Evolutionary conservation across 108 stramenopile genomes (phyloP), one percentile per base, ranked within the genome.

Genomic region (Aurantiochytrium sp.): DNA sequence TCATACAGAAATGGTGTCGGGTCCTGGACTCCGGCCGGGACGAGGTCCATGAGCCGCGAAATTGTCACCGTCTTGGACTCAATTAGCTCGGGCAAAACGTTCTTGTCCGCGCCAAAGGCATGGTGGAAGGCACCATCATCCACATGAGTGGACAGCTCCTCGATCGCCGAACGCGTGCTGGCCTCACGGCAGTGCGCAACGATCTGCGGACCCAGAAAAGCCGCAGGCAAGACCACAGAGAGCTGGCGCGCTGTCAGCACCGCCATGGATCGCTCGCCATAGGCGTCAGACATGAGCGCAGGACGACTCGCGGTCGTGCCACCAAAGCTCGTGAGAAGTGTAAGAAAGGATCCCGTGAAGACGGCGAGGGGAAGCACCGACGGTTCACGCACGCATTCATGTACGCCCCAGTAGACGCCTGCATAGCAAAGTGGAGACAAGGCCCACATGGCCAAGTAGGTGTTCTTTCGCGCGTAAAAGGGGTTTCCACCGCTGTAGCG

Each of bases 251-350:
- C 72, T 96, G 91, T 58, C 57, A 95, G 95, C 44, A 95, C 95
- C 19, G 95, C 95, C 23, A 95, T 91, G 88, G 95, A 90, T 89
- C 95, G 95, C 59, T 91, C 92, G 42, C 96, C 96, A 87, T 95
- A 97, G 28, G 96, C 87, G 90, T 97, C 96, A 21, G 96, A 92
- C 90, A 96, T 95, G 90, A 96, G 96, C 10, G 96, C 96, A 29
- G 96, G 95, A n/a, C 95, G 91, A 23, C 95, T 91, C 28, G 95
- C 91, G 88, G 93, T 94, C 14, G 91, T 88, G 53, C 95, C 96
- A 18, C 96, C 96, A 91, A 96, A 96, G 89, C 95, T 93, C 2
- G 95, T 95, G 88, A 96, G 95, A 12, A 93, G 94, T 45, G 95
- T 53, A 8, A 94, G 69, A 0, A 95, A 94, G 4, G 94, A 93